phyloP scores from a whole-genome alignment of 345 rosid species.

The Linum tenue region DNA sequence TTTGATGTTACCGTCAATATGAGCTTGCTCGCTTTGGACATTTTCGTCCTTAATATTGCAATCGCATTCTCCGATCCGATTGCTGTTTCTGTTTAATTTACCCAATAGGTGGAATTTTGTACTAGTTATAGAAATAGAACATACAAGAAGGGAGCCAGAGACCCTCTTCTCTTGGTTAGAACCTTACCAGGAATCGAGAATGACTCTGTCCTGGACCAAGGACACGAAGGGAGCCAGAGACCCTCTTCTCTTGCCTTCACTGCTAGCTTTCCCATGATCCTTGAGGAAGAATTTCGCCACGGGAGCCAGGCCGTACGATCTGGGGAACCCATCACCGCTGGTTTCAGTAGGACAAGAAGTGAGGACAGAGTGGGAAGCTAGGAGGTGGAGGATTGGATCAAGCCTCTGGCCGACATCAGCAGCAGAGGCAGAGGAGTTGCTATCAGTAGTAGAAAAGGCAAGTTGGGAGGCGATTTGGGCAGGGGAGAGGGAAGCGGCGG shows the following conservation, averaged over 20 bases:
- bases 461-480: constrained; percentile 26
- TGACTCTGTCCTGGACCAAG: constrained; percentile 20
- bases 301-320: constrained; percentile 27
- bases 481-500: constrained; percentile 26
- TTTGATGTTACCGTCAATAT: too few relatives aligned
- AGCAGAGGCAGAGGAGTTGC: constrained; percentile 7
- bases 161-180: too few relatives aligned
- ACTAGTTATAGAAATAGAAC: neutral
- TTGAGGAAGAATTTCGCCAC: constrained; percentile 24
- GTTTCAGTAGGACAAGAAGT: constrained; percentile 9
- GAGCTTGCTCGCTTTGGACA: too few relatives aligned
- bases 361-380: constrained; percentile 30
- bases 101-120: too few relatives aligned
- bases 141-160: too few relatives aligned
- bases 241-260: constrained; percentile 7
- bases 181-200: constrained; percentile 18
- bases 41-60: too few relatives aligned
- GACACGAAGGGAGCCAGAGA: constrained; percentile 16
- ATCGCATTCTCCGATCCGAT: too few relatives aligned
- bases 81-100: too few relatives aligned
- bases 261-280: neutral
- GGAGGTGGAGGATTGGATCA: constrained; percentile 35
- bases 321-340: neutral
- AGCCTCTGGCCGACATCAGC: neutral
- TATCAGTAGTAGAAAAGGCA: constrained; percentile 12